phyloP scores from a whole-genome alignment of 768 basidiomycete species.

The Lactarius vividus region DNA sequence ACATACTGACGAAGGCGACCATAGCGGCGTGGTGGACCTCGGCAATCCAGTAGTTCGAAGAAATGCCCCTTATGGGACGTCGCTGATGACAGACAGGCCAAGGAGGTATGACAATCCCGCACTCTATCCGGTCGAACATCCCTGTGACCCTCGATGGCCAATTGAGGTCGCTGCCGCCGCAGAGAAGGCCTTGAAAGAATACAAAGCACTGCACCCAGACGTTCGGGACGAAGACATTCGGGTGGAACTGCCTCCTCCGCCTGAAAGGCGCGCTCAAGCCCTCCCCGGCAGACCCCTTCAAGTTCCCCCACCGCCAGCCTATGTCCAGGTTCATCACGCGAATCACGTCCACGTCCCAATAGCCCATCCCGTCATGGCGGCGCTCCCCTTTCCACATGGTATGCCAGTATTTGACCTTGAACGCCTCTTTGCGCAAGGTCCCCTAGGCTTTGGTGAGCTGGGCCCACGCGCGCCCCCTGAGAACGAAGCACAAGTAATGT shows the following conservation, averaged over 20 bases:
- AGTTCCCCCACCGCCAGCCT: slow-evolving; percentile 1
- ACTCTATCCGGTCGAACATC: neutral
- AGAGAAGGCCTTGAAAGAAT: slow-evolving; percentile 61
- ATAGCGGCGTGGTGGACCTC: slow-evolving; percentile 18
- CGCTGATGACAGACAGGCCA: slow-evolving; percentile 59
- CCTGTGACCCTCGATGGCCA: neutral
- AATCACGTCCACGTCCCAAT: slow-evolving; percentile 18
- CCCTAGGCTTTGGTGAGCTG: neutral
- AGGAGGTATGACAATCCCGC: slow-evolving; percentile 48
- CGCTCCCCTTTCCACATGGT: slow-evolving; percentile 6
- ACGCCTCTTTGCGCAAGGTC: slow-evolving; percentile 11
- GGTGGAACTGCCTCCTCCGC: slow-evolving; percentile 54
- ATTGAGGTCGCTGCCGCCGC: slow-evolving; percentile 65
- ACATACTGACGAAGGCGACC: neutral
- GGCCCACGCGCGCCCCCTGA: neutral
- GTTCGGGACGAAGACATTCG: slow-evolving; percentile 56
- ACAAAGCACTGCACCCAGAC: slow-evolving; percentile 59
- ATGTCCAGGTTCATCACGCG: slow-evolving; percentile 24
- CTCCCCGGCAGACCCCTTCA: neutral
- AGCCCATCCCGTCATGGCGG: slow-evolving; percentile 18
- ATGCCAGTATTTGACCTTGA: neutral
- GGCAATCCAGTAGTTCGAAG: slow-evolving; percentile 22
- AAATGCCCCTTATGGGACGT: slow-evolving; percentile 71
- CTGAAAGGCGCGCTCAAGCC: neutral
- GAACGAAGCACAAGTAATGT: neutral